A percentile compares a stretch with the other conserved stretches of the same genome.
These are phyloP conservation scores for Agaricus sinodeliciosus DNA, from an alignment of 768 basidiomycete genomes.

Conservation along the genomic window DNA sequence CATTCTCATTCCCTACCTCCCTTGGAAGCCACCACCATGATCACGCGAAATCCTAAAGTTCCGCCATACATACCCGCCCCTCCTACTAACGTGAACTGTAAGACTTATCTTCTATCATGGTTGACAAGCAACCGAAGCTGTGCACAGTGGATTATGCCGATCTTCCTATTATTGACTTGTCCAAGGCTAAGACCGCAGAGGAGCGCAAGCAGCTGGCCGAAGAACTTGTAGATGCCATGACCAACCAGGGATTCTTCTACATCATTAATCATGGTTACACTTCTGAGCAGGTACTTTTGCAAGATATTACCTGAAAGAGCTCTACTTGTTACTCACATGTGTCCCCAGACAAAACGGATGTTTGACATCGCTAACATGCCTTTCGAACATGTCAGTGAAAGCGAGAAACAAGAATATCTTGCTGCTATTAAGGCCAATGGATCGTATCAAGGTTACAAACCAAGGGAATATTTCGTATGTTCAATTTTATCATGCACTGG, in stretches of 20 bases:
- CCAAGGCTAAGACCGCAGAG: constrained; percentile 29
- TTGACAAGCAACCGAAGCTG: not conserved
- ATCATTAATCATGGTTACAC: constrained; percentile 41
- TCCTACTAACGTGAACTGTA: constrained; percentile 15
- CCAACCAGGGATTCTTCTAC: constrained; percentile 40
- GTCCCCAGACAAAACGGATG: constrained; percentile 34
- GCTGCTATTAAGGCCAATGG: constrained; percentile 34
- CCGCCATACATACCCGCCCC: constrained; percentile 17
- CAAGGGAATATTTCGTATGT: constrained; percentile 44
- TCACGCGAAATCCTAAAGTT: not conserved
- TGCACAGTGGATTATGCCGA: constrained; percentile 34
- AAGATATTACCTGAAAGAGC: not conserved
- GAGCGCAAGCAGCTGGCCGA: constrained; percentile 29
- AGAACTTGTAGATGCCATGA: constrained; percentile 40
- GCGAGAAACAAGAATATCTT: constrained; percentile 37
- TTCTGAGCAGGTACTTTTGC: constrained; percentile 25
- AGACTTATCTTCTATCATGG: not conserved
- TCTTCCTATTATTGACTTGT: constrained; percentile 46
- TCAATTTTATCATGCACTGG: too few species aligned
- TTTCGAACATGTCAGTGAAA: constrained; percentile 31
- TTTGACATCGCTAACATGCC: constrained; percentile 44
- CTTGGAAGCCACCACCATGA: not conserved
- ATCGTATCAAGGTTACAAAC: constrained; percentile 52
- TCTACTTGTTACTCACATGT: not conserved
- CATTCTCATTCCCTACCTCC: too few species aligned